Base-by-base conservation (phyloP, 2,329 filamentous ascomycete species). In the Zasmidium citrigriseum region DNA sequence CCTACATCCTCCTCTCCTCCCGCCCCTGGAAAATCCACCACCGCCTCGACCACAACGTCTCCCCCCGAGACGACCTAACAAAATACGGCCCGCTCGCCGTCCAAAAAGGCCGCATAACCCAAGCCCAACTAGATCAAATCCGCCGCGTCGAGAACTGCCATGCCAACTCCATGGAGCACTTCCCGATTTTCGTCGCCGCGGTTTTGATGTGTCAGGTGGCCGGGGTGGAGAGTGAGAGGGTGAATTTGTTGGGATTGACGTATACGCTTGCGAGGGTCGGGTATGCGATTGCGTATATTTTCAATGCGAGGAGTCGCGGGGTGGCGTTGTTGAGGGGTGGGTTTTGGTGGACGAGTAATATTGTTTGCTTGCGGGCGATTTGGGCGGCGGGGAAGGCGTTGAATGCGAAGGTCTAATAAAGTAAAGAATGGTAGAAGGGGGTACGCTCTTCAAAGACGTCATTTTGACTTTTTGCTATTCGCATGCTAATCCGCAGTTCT, bases 11-110 rank as follows among this genome's bases (percentile, higher is more conserved):
- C 10, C 70, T 80, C 24, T 76, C 78, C 34, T 73, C 78, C 1
- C 77, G 78, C n/a, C 70, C 70, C 5, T 68, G 75, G 18, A 82
- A 81, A 59, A 67, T 75, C 57, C 66, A 64, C 55, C 75, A 75
- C 67, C 73, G 75, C 23, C 67, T 81, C 60, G 80, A 82, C 68
- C 78, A 82, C 68, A 77, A 82, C 47, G 72, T 68, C 21, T 76
- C 73, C 41, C 80, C 80, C 0, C 73, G 80, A 21, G 71, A 80
- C 58, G 80, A 82, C 62, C 68, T 82, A 2, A 62, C 57, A 52
- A 78, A 78, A 62, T 81, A 78, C 65, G 79, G 79, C 4, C 54
- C 46, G 2, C 68, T 66, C 4, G 77, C 78, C 9, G 74, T 81
- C 16, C 41, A 46, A 22, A 67, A 65, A 4, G 75, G 76, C 2